A percentile compares a stretch with the other conserved stretches of the same genome.
Conservation (phyloP, 2,329 filamentous ascomycete genomes). For the Fusarium tuaranense region DNA sequence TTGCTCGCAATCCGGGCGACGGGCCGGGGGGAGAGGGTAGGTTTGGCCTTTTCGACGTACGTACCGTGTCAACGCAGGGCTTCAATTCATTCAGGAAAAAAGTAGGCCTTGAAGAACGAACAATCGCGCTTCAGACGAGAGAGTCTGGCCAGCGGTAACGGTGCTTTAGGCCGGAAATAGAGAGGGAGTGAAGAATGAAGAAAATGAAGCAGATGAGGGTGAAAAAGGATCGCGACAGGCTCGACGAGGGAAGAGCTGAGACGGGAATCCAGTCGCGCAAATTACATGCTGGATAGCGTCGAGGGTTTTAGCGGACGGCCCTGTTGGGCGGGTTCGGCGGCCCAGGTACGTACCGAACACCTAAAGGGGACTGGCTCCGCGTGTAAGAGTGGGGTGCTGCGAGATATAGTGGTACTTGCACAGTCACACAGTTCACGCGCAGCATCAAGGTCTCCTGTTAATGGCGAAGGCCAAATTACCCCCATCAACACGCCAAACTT, state of each 20-base stretch:
- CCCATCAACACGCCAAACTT: constrained; percentile 34
- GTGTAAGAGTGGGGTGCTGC: constrained; percentile 35
- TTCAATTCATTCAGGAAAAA: constrained; percentile 37
- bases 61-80: constrained; percentile 43
- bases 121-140: constrained; percentile 29
- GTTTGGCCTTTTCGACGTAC: constrained; percentile 22
- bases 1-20: constrained; percentile 30
- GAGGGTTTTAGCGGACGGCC: constrained; percentile 42
- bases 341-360: constrained; percentile 8
- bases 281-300: constrained; percentile 47
- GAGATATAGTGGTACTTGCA: constrained; percentile 43
- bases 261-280: constrained; percentile 46
- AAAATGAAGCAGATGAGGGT: constrained; percentile 36
- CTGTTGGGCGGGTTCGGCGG: constrained; percentile 40
- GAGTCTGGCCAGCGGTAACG: constrained; percentile 17
- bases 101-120: constrained; percentile 16
- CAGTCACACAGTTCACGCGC: too few relatives aligned
- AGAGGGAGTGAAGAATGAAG: constrained; percentile 32
- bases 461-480: constrained; percentile 21
- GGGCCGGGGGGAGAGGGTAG: constrained; percentile 10
- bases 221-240: constrained; percentile 44
- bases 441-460: constrained; percentile 23
- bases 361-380: constrained; percentile 28
- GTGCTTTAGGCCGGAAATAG: constrained; percentile 30
- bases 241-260: constrained; percentile 41